Percentiles rank a stretch among this genome's conserved stretches.
These are phyloP conservation scores for Clathrospora elynae DNA, from an alignment of 2,329 filamentous ascomycete genomes.

Conservation along the genomic window DNA sequence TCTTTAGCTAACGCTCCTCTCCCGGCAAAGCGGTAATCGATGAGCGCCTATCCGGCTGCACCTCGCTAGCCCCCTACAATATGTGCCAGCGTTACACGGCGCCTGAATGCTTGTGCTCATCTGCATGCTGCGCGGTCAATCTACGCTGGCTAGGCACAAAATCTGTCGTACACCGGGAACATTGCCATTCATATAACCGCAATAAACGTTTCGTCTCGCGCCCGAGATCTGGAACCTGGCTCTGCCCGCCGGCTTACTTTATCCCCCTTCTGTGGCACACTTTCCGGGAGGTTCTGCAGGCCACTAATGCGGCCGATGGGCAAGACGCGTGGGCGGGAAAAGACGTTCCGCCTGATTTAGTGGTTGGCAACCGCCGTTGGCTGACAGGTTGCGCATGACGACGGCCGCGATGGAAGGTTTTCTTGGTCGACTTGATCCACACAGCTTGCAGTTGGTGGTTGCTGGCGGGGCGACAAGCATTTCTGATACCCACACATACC, in stretches of 20 bases:
- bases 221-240: slow-evolving; percentile 28
- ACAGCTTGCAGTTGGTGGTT: slow-evolving; percentile 6
- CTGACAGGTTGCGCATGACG: slow-evolving; percentile 29
- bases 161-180: slow-evolving; percentile 22
- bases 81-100: slow-evolving; percentile 34
- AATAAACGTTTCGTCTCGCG: slow-evolving; percentile 35
- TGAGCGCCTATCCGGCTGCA: slow-evolving; percentile 14
- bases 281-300: slow-evolving; percentile 32
- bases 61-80: slow-evolving; percentile 11
- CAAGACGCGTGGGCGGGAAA: slow-evolving; percentile 21
- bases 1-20: slow-evolving; percentile 19
- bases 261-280: slow-evolving; percentile 23
- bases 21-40: slow-evolving; percentile 11
- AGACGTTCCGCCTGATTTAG: no score
- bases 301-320: slow-evolving; percentile 38
- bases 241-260: slow-evolving; percentile 17
- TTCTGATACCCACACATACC: slow-evolving; percentile 10
- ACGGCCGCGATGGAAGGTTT: slow-evolving; percentile 9
- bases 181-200: slow-evolving; percentile 28
- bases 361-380: slow-evolving; percentile 21
- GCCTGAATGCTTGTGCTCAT: slow-evolving; percentile 30
- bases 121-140: slow-evolving; percentile 28
- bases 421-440: slow-evolving; percentile 19
- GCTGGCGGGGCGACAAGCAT: slow-evolving; percentile 13
- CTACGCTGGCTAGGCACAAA: slow-evolving; percentile 22